Evolutionary conservation across 306 rosid species (phyloP).

Genomic region (Begonia masoniana): DNA sequence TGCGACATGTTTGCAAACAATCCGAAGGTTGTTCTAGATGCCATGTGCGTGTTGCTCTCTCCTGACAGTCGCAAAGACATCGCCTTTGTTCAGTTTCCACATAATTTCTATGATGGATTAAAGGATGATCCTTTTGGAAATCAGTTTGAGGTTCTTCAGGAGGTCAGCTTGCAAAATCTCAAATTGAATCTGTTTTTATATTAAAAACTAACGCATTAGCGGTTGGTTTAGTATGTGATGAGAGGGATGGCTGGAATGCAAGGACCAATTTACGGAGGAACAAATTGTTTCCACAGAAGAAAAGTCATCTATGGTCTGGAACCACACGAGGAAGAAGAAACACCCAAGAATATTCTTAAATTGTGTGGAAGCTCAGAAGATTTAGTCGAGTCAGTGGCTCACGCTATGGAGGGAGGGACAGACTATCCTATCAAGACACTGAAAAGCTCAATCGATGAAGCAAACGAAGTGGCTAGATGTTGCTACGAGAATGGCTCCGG

Average conservation of each 20-base stretch:
- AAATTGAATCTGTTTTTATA: neutral
- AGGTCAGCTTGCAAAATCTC: constrained; percentile 10
- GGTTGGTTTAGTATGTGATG: neutral
- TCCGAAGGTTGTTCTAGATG: too few relatives aligned
- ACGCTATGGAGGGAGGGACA: constrained; percentile 25
- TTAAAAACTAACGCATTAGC: neutral
- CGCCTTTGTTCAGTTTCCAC: constrained; percentile 54
- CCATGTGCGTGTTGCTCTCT: too few relatives aligned
- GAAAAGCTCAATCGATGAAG: constrained; percentile 13
- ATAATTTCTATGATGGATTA: constrained; percentile 28
- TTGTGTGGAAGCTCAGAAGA: constrained; percentile 33
- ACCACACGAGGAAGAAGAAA: constrained; percentile 12
- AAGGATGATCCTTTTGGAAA: constrained; percentile 71
- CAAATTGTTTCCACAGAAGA: constrained; percentile 17
- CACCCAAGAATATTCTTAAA: constrained; percentile 8
- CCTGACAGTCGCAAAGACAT: constrained; percentile 12
- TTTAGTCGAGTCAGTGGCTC: constrained; percentile 21
- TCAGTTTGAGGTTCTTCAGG: constrained; percentile 14
- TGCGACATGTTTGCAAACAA: too few relatives aligned
- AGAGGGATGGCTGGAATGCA: constrained; percentile 42
- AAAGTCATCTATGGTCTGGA: constrained; percentile 50
- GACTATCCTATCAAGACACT: neutral
- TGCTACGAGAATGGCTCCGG: too few relatives aligned
- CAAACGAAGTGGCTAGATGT: too few relatives aligned
- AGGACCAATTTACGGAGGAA: constrained; percentile 13